phyloP scores from a whole-genome alignment of 2,329 filamentous ascomycete species.

The Aspergillus glaucus region DNA sequence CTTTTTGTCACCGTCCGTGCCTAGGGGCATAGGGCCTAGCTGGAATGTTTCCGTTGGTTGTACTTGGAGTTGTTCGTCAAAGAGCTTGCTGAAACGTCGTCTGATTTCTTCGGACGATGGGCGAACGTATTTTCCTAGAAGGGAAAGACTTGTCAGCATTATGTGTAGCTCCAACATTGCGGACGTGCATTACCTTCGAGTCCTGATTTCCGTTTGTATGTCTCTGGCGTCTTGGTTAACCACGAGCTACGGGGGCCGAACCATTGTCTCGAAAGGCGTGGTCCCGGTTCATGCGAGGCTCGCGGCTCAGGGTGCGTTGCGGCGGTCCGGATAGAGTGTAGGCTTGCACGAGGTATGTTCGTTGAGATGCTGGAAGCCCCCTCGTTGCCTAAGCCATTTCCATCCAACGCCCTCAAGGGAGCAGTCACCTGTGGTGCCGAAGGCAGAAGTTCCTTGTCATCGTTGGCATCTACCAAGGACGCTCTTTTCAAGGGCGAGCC shows the following conservation, averaged over 20 bases:
- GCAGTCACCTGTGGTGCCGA: not conserved
- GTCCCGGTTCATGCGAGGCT: constrained; percentile 1
- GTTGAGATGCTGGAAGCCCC: constrained; percentile 3
- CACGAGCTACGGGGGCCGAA: constrained; percentile 14
- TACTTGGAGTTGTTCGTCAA: constrained; percentile 24
- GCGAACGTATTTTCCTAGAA: constrained; percentile 14
- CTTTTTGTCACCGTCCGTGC: not conserved
- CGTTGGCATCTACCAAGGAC: not conserved
- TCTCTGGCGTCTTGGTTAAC: constrained; percentile 12
- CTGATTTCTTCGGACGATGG: constrained; percentile 29
- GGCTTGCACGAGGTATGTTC: constrained; percentile 4
- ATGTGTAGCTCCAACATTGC: not conserved
- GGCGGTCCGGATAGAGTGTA: constrained; percentile 2
- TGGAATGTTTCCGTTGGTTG: constrained; percentile 19
- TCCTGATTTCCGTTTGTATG: constrained; percentile 3
- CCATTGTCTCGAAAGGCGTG: constrained; percentile 7
- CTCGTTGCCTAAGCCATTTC: not conserved
- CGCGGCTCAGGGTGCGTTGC: not conserved
- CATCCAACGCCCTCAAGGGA: constrained; percentile 1
- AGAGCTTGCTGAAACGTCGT: constrained; percentile 26
- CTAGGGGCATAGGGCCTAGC: constrained; percentile 8
- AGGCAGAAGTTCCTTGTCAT: not conserved
- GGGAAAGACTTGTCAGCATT: not conserved
- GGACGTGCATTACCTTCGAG: constrained; percentile 8
- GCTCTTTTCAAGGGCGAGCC: not conserved